These are phyloP conservation scores for Mycena amicta DNA, from an alignment of 768 basidiomycete species.

Conservation along the genomic window DNA sequence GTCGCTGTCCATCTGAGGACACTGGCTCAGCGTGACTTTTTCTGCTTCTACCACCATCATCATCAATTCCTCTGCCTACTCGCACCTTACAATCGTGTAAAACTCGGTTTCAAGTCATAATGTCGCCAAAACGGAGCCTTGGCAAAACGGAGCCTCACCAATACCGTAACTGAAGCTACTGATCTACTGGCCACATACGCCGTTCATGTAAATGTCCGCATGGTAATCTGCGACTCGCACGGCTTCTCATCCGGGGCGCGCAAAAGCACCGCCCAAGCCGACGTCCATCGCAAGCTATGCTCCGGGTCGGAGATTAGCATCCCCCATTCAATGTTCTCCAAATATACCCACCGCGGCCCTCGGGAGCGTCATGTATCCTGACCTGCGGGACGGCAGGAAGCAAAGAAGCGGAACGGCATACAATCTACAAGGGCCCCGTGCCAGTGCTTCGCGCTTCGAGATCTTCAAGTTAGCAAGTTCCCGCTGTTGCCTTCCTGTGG, in stretches of 20 bases:
- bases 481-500: background rate
- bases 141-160: too few species aligned
- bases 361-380: background rate
- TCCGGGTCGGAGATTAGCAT: background rate
- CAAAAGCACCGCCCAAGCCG: background rate
- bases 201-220: too few species aligned
- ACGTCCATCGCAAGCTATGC: too few species aligned
- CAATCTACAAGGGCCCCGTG: background rate
- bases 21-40: background rate
- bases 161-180: too few species aligned
- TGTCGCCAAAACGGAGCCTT: too few species aligned
- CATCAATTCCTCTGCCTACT: background rate
- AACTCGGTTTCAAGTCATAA: too few species aligned
- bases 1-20: conserved; percentile 10
- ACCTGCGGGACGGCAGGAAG: background rate
- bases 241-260: too few species aligned
- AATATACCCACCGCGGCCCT: background rate
- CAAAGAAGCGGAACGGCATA: background rate
- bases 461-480: background rate
- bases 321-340: too few species aligned
- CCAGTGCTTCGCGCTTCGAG: conserved; percentile 1
- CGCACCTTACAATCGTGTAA: too few species aligned
- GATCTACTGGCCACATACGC: too few species aligned
- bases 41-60: background rate
- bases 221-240: too few species aligned